A percentile compares a stretch with the other conserved stretches of the same genome.
phyloP scores from a whole-genome alignment of 2,329 filamentous ascomycete species.

The Aspergillus phoenicis region DNA sequence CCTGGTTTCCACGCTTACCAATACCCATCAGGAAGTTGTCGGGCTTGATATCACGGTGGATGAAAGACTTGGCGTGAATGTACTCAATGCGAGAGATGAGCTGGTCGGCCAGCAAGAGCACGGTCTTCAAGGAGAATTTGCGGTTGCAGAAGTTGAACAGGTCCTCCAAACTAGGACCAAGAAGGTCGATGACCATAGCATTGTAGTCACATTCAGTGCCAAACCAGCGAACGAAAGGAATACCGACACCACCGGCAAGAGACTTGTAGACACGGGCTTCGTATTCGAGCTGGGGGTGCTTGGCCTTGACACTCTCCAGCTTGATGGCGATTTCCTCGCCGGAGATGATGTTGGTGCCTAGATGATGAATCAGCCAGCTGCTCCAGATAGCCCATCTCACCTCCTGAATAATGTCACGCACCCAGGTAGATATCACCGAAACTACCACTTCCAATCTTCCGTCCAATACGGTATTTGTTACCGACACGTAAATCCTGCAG shows the following conservation, averaged over 20 bases:
- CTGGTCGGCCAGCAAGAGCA: slow-evolving; percentile 93
- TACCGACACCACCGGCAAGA: slow-evolving; percentile 93
- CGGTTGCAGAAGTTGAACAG: slow-evolving; percentile 99
- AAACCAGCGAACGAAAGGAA: slow-evolving; percentile 99
- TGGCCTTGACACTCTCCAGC: slow-evolving; percentile 98
- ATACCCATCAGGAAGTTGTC: slow-evolving; percentile 99
- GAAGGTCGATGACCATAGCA: slow-evolving; percentile 97
- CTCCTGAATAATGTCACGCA: slow-evolving; percentile 42
- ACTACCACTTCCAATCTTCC: slow-evolving; percentile 96
- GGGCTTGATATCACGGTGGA: slow-evolving; percentile 99
- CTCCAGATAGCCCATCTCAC: background rate
- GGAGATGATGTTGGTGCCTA: slow-evolving; percentile 98
- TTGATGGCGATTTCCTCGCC: slow-evolving; percentile 99
- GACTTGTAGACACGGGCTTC: slow-evolving; percentile 87
- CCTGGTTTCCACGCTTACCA: slow-evolving; percentile 97
- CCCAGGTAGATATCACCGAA: slow-evolving; percentile 98
- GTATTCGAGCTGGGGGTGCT: slow-evolving; percentile 98
- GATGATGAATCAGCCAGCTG: slow-evolving; percentile 15
- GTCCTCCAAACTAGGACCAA: slow-evolving; percentile 93
- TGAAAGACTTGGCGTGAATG: slow-evolving; percentile 99
- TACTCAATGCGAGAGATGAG: slow-evolving; percentile 99
- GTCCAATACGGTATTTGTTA: slow-evolving; percentile 99
- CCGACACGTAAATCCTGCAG: slow-evolving; percentile 97
- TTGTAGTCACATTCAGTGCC: slow-evolving; percentile 99
- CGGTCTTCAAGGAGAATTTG: slow-evolving; percentile 98